Evolutionary conservation across 140 eudicot genomes (phyloP).

Genomic region (Anethum foeniculum): DNA sequence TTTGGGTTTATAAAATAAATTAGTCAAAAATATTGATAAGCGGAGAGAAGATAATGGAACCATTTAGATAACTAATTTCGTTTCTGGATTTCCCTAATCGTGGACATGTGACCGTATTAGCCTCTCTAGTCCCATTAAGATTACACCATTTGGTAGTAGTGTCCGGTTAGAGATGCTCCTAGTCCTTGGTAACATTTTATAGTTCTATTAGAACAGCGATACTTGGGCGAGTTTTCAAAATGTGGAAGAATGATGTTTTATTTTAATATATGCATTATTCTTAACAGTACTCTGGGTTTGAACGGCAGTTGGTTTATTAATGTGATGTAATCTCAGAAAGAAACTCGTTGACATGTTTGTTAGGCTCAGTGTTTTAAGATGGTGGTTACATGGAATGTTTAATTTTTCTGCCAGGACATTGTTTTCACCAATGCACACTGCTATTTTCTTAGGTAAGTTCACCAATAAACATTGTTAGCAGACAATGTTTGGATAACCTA

Average conservation of each 20-base stretch:
- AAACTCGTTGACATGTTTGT: neutral
- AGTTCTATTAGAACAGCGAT: neutral
- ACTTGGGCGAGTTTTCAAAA: neutral
- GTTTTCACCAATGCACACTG: neutral
- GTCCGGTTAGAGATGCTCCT: neutral
- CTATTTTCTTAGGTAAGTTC: neutral
- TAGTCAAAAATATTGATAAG: neutral
- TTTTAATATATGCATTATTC: neutral
- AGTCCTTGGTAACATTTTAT: neutral
- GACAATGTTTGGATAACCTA: conserved; percentile 3
- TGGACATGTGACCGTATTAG: neutral
- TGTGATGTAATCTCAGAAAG: neutral
- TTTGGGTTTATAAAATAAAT: neutral
- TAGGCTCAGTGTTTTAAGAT: neutral
- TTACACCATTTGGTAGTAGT: neutral
- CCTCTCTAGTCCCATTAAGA: neutral
- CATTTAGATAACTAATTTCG: neutral
- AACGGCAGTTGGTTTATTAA: neutral
- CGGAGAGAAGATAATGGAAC: neutral
- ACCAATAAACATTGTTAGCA: neutral
- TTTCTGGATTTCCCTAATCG: neutral
- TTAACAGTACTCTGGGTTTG: neutral
- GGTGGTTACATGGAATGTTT: conserved; percentile 4
- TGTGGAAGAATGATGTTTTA: neutral
- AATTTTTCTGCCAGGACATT: neutral